A percentile compares a stretch with the other conserved stretches of the same genome.
These are phyloP conservation scores for Geotrichum bryndzae DNA, from an alignment of 1,139 yeast genomes.

Conservation along the genomic window DNA sequence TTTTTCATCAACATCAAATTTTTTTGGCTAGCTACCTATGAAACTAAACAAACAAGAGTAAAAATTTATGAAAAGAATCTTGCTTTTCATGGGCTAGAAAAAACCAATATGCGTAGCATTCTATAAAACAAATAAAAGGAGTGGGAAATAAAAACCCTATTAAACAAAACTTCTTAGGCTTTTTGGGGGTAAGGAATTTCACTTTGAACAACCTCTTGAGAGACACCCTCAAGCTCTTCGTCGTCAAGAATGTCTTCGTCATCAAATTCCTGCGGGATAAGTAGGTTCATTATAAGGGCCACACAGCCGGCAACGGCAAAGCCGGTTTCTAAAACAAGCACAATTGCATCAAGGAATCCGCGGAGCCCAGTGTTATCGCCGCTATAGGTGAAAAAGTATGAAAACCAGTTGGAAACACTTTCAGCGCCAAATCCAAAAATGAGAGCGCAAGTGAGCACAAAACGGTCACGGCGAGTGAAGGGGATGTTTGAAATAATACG, in stretches of 20 bases:
- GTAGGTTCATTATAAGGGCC: constrained; percentile 63
- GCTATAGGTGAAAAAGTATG: constrained; percentile 62
- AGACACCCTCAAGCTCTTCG: neutral
- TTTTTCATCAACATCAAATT: too few species aligned
- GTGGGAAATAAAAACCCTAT: too few species aligned
- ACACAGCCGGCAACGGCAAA: constrained; percentile 77
- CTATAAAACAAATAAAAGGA: too few species aligned
- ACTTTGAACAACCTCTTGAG: neutral
- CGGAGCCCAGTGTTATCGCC: constrained; percentile 57
- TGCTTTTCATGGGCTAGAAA: too few species aligned
- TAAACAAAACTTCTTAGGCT: neutral
- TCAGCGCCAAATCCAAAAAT: constrained; percentile 76
- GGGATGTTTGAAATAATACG: constrained; percentile 62
- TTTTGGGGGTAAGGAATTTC: neutral
- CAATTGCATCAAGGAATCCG: constrained; percentile 76
- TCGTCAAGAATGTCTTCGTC: constrained; percentile 36
- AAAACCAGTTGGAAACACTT: constrained; percentile 71
- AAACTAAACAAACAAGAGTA: too few species aligned
- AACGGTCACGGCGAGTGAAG: constrained; percentile 82
- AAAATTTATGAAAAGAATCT: too few species aligned
- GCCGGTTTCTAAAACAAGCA: constrained; percentile 78
- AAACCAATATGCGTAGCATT: too few species aligned
- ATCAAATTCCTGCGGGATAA: constrained; percentile 66
- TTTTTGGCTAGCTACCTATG: too few species aligned
- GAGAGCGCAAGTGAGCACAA: constrained; percentile 68